Base-by-base conservation (phyloP, 2,329 filamentous ascomycete species). In the Fonsecaea multimorphosa region DNA sequence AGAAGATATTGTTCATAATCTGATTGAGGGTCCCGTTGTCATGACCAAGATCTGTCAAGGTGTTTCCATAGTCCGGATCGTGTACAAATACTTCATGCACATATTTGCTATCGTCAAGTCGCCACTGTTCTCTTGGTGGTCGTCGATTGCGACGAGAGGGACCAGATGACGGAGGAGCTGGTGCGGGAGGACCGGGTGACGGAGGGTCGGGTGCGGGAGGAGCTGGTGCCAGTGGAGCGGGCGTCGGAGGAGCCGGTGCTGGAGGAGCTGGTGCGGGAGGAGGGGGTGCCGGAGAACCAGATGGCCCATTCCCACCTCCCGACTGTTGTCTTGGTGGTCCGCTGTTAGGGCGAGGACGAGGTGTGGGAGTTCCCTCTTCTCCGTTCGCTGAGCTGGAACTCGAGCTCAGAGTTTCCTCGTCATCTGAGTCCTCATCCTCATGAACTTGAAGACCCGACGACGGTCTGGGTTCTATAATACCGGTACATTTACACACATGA, bases 401-500 rank as follows among this genome's bases (percentile, higher is more conserved):
- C 44, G 44, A 24, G 3, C 11, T 12, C 9, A 8, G 44, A 24
- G 24, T 49, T 3, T 19, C 6, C 12, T 8, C 9, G 9, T 11
- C 44, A 24, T 3, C 44, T 1, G 44, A 11, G 11, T 22, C 12
- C 19, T 49, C 19, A 24, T 24, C 22, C 19, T 24, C 44, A 14
- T 24, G 8, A 12, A 49, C 11, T 12, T 11, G 1, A 12, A 24
- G 2, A 22, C 8, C 16, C 22, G 44, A 8, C 8, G 44, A 8
- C 44, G 19, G 7, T 1, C 9, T 12, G 22, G 44, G 19, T 6
- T 12, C 2, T 12, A 29, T 29, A 60, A 38, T 2, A 22, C 2
- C 16, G 16, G 22, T 12, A 44, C 40, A 27, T 49, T 12, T 24
- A 34, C 59, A 62, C 16, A 44, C 44, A 19, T 69, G 67, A 53